Base-by-base conservation (phyloP, 2,329 filamentous ascomycete genomes). In the Sporothrix brunneoviolacea region DNA sequence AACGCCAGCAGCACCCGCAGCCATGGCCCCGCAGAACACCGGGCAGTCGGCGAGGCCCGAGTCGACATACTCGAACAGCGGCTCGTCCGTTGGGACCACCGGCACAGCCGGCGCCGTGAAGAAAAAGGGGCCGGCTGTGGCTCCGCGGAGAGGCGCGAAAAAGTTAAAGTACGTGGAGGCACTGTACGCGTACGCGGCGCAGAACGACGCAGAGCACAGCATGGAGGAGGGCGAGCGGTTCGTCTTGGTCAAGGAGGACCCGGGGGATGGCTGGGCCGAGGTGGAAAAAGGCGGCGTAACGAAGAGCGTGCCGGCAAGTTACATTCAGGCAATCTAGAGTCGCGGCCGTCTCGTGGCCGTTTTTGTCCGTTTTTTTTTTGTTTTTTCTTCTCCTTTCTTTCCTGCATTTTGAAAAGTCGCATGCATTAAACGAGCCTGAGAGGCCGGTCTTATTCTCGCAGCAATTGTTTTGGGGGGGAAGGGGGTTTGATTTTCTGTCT, bases 191-290 rank as follows among this genome's bases (percentile, higher is more conserved):
- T 98, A 98, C 65, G 76, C 83, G 46, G 89, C 91, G 16, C 84
- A 89, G 60, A 90, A 83, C 58, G 88, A 94, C 6, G 79, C 82
- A 8, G 93, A 98, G 69, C 90, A 91, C 67, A 89, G 77, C 61
- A 98, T 98, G 88, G 65, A 66, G 1, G 91, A 95, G 67, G 93
- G 93, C 1, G 93, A 98, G 68, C 79, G 83, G 46, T 94, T 98
- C 61, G 90, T 98, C 35, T 73, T 98, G 28, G 82, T 96, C 54
- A 90, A 84, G 61, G 83, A 88, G 51, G 91, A 97, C 63, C 79
- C 83, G 0, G 93, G 93, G 1, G 93, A 97, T 70, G 93, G 93
- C 0, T 98, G 93, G 93, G 88, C 84, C 24, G 93, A 97, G 70
- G 93, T 98, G 16, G 93, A 97, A 71, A 90, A 88, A 67, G 90